Evolutionary conservation across 192 early-diverging fungal species (phyloP).

Genomic region (Umbelopsis ramanniana): DNA sequence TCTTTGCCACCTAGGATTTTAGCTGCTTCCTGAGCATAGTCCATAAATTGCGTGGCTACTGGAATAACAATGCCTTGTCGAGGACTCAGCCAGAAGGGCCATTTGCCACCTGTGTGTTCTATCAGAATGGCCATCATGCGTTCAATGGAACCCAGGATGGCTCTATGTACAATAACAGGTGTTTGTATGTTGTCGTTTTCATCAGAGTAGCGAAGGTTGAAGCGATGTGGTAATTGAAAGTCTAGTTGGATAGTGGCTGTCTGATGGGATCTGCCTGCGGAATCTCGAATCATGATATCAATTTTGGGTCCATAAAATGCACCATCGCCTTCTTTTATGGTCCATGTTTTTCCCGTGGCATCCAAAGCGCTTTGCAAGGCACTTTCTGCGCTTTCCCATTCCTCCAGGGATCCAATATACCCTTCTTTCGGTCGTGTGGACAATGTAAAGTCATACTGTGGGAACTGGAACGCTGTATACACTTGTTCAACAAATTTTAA

Average conservation of each 20-base stretch:
- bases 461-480: constrained; percentile 81
- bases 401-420: constrained; percentile 70
- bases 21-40: constrained; percentile 70
- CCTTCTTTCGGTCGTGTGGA: constrained; percentile 79
- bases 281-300: constrained; percentile 86
- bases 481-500: constrained; percentile 80
- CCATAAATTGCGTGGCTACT: constrained; percentile 59
- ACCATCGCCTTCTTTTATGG: constrained; percentile 83
- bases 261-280: constrained; percentile 82
- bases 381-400: constrained; percentile 84
- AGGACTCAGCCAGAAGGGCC: constrained; percentile 96
- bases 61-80: constrained; percentile 89
- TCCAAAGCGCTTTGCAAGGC: constrained; percentile 74
- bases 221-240: constrained; percentile 90
- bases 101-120: constrained; percentile 89
- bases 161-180: constrained; percentile 95
- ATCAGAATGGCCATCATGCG: constrained; percentile 95
- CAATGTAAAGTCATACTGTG: constrained; percentile 74
- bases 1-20: constrained; percentile 41
- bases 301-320: constrained; percentile 99
- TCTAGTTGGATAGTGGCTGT: constrained; percentile 96
- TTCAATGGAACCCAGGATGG: constrained; percentile 89
- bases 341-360: constrained; percentile 62
- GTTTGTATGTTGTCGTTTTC: constrained; percentile 64
- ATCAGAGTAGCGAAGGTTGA: constrained; percentile 76